phyloP scores from a whole-genome alignment of 768 basidiomycete species.

The Xerocomus potaroensis region DNA sequence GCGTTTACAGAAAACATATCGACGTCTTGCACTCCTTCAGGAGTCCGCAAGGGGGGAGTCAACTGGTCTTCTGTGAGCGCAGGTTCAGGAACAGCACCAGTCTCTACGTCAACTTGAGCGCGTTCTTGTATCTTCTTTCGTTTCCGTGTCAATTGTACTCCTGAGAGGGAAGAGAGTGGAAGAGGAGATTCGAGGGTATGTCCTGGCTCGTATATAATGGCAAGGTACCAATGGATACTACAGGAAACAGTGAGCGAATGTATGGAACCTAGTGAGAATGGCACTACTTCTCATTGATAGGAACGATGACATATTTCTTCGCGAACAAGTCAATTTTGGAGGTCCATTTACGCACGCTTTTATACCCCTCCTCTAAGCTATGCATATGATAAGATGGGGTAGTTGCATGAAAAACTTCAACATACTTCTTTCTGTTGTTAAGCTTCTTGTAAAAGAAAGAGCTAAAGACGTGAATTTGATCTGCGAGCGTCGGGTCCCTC shows the following conservation, averaged over 20 bases:
- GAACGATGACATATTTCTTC: constrained; percentile 91
- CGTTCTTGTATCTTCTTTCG: constrained; percentile 17
- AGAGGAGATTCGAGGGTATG: constrained; percentile 50
- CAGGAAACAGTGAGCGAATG: constrained; percentile 4
- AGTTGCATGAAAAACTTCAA: constrained; percentile 1
- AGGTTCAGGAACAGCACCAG: not conserved
- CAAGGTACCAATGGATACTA: constrained; percentile 97
- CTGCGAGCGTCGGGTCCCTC: constrained; percentile 55
- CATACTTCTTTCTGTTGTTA: constrained; percentile 54
- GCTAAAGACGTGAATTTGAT: constrained; percentile 86
- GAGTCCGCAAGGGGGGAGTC: not conserved
- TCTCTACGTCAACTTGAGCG: constrained; percentile 2
- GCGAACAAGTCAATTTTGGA: constrained; percentile 80
- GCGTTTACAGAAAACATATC: constrained; percentile 14
- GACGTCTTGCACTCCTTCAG: constrained; percentile 8
- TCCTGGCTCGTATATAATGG: constrained; percentile 84
- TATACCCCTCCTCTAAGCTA: constrained; percentile 63
- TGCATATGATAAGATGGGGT: not conserved
- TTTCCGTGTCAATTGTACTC: constrained; percentile 18
- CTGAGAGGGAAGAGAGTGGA: constrained; percentile 15
- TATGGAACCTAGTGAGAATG: not conserved
- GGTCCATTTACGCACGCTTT: constrained; percentile 92
- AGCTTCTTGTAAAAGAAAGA: constrained; percentile 99
- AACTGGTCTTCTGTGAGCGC: constrained; percentile 1
- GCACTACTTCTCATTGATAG: constrained; percentile 92